Evolutionary conservation across 1,139 yeast genomes (phyloP).

Genomic region (Lodderomyces elongisporus): DNA sequence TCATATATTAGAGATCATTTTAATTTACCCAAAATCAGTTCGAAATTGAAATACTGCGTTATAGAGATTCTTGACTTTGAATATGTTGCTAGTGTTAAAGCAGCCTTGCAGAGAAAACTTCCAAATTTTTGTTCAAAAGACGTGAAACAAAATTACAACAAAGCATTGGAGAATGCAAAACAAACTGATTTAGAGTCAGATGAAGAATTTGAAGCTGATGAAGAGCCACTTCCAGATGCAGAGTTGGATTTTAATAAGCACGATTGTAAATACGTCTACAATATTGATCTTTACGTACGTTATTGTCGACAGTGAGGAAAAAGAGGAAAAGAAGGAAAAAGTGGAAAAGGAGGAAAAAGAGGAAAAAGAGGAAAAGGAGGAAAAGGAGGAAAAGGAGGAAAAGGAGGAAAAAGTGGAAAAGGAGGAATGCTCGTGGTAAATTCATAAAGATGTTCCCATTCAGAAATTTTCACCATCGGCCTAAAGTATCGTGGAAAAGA

Average conservation of each 20-base stretch:
- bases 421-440: no score
- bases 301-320: not conserved
- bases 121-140: no score
- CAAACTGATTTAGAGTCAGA: no score
- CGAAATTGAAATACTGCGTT: constrained; percentile 2
- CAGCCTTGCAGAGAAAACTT: constrained; percentile 1
- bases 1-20: constrained; percentile 2
- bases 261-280: constrained; percentile 2
- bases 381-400: no score
- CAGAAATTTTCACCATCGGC: no score
- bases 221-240: not conserved
- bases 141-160: no score
- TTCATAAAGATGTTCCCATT: no score
- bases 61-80: constrained; percentile 2
- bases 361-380: no score
- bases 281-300: constrained; percentile 3
- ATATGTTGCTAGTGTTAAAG: constrained; percentile 4
- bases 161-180: no score
- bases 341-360: not conserved
- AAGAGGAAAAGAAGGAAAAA: no score
- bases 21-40: not conserved
- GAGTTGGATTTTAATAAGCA: constrained; percentile 1
- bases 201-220: constrained; percentile 3
- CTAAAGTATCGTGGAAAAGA: no score
- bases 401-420: no score